Conservation (phyloP, 345 rosid species). For the Aethionema arabicum region DNA sequence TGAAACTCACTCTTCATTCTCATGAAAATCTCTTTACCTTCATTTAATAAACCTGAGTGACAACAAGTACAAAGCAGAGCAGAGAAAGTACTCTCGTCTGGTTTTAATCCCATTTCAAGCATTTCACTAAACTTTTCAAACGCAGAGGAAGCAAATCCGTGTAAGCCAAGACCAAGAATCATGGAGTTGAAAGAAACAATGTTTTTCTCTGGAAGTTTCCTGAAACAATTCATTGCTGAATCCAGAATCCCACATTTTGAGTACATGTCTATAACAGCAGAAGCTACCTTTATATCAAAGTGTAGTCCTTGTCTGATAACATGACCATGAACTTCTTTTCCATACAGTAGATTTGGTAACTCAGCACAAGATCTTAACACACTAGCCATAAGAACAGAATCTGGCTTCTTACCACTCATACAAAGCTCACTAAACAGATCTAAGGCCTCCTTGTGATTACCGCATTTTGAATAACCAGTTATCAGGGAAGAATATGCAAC, state of each 20-base stretch:
- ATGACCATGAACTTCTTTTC: conserved; percentile 58
- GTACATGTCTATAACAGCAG: conserved; percentile 79
- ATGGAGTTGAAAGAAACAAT: conserved; percentile 64
- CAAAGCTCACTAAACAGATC: conserved; percentile 46
- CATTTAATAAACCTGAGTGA: conserved; percentile 64
- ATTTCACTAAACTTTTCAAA: conserved; percentile 59
- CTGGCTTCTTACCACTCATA: conserved; percentile 51
- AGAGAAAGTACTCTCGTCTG: conserved; percentile 72
- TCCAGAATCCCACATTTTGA: conserved; percentile 67
- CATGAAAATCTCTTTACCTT: conserved; percentile 57
- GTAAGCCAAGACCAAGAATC: conserved; percentile 68
- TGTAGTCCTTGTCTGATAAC: conserved; percentile 59
- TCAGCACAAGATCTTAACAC: conserved; percentile 61
- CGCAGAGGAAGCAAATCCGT: conserved; percentile 65
- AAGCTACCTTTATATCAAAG: conserved; percentile 55
- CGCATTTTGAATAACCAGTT: conserved; percentile 61
- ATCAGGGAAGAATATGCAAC: conserved; percentile 78
- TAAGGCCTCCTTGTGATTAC: conserved; percentile 54
- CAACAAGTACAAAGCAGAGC: conserved; percentile 80
- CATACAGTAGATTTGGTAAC: conserved; percentile 49
- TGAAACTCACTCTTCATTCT: conserved; percentile 68
- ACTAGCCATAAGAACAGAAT: conserved; percentile 57
- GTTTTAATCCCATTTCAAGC: conserved; percentile 45
- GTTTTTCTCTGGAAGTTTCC: conserved; percentile 44
- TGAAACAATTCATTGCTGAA: conserved; percentile 51